Evolutionary conservation across 2,329 filamentous ascomycete genomes (phyloP).

Genomic region (Helicocarpus griseus): DNA sequence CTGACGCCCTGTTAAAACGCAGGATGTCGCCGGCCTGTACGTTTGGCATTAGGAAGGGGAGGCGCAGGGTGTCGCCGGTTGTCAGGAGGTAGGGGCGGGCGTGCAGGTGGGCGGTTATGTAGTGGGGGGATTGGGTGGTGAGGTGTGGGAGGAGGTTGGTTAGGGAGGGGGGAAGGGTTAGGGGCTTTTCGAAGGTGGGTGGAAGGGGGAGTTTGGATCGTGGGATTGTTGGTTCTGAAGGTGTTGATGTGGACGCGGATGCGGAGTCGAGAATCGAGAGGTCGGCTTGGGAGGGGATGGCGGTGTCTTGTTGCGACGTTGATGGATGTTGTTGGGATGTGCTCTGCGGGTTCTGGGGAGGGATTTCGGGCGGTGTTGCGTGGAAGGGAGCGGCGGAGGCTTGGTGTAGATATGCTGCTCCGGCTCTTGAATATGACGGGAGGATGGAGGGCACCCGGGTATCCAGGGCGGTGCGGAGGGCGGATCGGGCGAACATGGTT

Average conservation of each 20-base stretch:
- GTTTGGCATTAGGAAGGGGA: slow-evolving; percentile 69
- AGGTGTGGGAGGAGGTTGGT: slow-evolving; percentile 36
- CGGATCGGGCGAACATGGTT: slow-evolving; percentile 30
- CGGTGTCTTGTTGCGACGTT: too few relatives aligned
- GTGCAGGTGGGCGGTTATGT: slow-evolving; percentile 39
- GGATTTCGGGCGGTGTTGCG: slow-evolving; percentile 20
- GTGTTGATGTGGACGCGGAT: slow-evolving; percentile 9
- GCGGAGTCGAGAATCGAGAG: neutral
- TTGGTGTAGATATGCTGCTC: slow-evolving; percentile 36
- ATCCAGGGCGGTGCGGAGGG: slow-evolving; percentile 20
- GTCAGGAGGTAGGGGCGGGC: slow-evolving; percentile 42
- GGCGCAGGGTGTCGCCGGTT: slow-evolving; percentile 61
- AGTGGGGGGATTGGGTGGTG: slow-evolving; percentile 36
- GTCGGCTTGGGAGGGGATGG: slow-evolving; percentile 18
- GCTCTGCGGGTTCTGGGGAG: slow-evolving; percentile 13
- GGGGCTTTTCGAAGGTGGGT: slow-evolving; percentile 27
- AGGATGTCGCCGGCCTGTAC: slow-evolving; percentile 75
- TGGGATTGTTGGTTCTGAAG: slow-evolving; percentile 10
- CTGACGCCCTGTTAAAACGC: slow-evolving; percentile 73
- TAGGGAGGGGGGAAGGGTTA: slow-evolving; percentile 33
- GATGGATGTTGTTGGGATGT: neutral
- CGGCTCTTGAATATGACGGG: slow-evolving; percentile 22
- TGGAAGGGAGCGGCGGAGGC: slow-evolving; percentile 22
- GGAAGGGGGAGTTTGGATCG: slow-evolving; percentile 26
- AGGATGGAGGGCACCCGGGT: slow-evolving; percentile 11